Evolutionary conservation across 768 basidiomycete genomes (phyloP), one percentile per base, ranked within the genome.

Genomic region (Kwoniella bestiolae): DNA sequence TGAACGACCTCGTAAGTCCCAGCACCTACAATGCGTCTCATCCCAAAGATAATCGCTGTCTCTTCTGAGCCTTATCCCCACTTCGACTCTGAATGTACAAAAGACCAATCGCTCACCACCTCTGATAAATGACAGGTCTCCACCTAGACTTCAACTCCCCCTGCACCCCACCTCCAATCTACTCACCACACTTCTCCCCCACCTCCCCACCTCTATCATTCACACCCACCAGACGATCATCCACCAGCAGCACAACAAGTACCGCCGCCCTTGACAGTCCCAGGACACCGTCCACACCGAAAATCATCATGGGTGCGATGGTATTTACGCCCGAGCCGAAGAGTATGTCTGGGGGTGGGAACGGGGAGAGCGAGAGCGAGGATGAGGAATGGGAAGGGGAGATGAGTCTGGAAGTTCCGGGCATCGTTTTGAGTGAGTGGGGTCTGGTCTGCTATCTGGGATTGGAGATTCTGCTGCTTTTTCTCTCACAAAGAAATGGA

Each of bases 391-490:
- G 26, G 8, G 56, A 50, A 31, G 44, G 46, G 35, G 56, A 65
- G 21, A 46, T 47, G 23, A 65, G 63, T 31, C 46, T 65, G 49
- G 56, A 58, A 35, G 63, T 65, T 6, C 63, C 63, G 2, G 63
- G 63, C 6, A 65, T 65, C 28, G 63, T 65, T 3, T 21, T 65
- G 25, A 65, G 63, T 65, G 56, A 65, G 63, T 65, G 6, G n/a
- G n/a, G n/a, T n/a, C n/a, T n/a, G n/a, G n/a, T n/a, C n/a, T n/a
- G n/a, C n/a, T n/a, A n/a, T n/a, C n/a, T n/a, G n/a, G n/a, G n/a
- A n/a, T n/a, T n/a, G n/a, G n/a, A n/a, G n/a, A n/a, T n/a, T n/a
- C n/a, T n/a, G n/a, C n/a, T n/a, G n/a, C n/a, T n/a, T n/a, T n/a
- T n/a, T n/a, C n/a, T n/a, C n/a, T n/a, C n/a, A n/a, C n/a, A n/a